phyloP scores from a whole-genome alignment of 225 moss, liverwort and hornwort genomes.

The Physcomitrellopsis africana region DNA sequence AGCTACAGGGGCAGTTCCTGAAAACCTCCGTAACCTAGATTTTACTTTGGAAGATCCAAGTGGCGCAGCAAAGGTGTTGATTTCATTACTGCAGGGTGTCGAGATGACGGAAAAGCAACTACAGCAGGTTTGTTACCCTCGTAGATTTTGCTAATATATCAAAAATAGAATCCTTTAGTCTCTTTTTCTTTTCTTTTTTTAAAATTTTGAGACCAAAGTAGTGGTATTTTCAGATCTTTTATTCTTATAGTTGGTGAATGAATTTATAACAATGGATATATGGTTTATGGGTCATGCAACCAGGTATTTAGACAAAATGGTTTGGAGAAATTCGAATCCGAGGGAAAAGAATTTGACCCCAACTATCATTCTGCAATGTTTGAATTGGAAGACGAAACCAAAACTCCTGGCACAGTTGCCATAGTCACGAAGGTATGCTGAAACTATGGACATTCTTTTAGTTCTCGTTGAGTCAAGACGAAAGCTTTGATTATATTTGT shows the following conservation, averaged over 20 bases:
- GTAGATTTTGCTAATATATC: background rate
- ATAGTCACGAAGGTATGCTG: constrained; percentile 50
- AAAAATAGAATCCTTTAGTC: background rate
- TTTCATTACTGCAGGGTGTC: constrained; percentile 76
- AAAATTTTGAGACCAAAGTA: background rate
- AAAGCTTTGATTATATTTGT: background rate
- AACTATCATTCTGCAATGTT: constrained; percentile 59
- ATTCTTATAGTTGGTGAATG: constrained; percentile 6
- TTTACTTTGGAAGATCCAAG: constrained; percentile 50
- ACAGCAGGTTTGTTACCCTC: constrained; percentile 52
- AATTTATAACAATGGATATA: background rate
- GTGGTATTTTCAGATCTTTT: background rate
- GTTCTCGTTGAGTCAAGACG: constrained; percentile 3
- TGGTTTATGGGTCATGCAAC: constrained; percentile 20
- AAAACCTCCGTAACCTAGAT: constrained; percentile 53
- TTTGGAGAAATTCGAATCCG: constrained; percentile 57
- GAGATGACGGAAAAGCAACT: constrained; percentile 93
- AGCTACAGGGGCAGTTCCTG: constrained; percentile 63
- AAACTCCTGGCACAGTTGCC: constrained; percentile 54
- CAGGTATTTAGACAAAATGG: constrained; percentile 65
- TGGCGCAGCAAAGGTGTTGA: constrained; percentile 62
- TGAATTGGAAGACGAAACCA: constrained; percentile 59
- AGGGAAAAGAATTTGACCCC: constrained; percentile 59
- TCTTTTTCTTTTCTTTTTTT: background rate
- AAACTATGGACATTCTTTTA: background rate